A percentile compares a stretch with the other conserved stretches of the same genome.
phyloP scores from a whole-genome alignment of 1,139 yeast species.

The Zhuliangozyma blackwelliae region DNA sequence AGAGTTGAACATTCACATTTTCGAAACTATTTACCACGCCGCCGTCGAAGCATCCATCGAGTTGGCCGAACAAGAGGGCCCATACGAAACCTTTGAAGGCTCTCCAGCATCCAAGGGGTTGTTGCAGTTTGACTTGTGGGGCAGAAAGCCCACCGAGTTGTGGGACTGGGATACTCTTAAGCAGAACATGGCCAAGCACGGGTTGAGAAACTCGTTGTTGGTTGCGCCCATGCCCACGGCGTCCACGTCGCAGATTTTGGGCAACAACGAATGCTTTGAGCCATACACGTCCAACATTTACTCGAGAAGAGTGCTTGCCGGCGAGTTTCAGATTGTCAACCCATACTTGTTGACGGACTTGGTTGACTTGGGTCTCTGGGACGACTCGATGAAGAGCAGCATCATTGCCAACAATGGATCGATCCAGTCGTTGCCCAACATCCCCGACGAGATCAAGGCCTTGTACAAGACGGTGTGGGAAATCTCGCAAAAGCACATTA shows the following conservation, averaged over 20 bases:
- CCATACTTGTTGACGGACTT: constrained; percentile 52
- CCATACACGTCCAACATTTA: constrained; percentile 59
- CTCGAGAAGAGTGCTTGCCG: constrained; percentile 57
- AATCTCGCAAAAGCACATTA: constrained; percentile 50
- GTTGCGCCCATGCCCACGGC: constrained; percentile 69
- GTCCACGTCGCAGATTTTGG: constrained; percentile 58
- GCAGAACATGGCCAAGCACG: constrained; percentile 39
- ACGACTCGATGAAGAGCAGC: constrained; percentile 47
- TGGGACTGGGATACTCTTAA: constrained; percentile 56
- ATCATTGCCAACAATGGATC: constrained; percentile 54
- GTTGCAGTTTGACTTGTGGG: constrained; percentile 57
- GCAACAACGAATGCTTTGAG: constrained; percentile 60
- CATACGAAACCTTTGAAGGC: constrained; percentile 47
- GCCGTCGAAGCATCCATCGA: constrained; percentile 55
- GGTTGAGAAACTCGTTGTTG: constrained; percentile 54
- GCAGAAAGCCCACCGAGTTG: constrained; percentile 52
- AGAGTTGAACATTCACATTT: constrained; percentile 53
- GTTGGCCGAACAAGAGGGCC: constrained; percentile 46
- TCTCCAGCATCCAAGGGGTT: constrained; percentile 59
- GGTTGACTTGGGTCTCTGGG: constrained; percentile 54
- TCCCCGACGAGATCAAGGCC: constrained; percentile 49
- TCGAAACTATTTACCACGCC: constrained; percentile 59
- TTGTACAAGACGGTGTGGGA: constrained; percentile 62
- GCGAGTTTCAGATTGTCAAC: constrained; percentile 60
- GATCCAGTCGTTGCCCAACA: constrained; percentile 45